Conservation (phyloP, 2,329 filamentous ascomycete genomes). For the Aspergillus sp. region DNA sequence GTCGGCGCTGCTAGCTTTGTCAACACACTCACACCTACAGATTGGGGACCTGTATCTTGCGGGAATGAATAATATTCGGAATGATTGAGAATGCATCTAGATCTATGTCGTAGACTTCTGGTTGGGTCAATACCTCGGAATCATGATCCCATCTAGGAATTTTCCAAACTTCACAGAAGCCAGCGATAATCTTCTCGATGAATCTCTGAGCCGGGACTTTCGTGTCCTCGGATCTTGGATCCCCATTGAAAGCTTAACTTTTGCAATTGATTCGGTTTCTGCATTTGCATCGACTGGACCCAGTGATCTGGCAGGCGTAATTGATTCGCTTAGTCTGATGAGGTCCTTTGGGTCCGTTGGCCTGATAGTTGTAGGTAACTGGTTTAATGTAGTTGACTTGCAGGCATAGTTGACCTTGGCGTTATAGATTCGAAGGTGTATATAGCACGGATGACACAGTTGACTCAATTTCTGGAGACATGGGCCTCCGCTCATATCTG, state of each 20-base stretch:
- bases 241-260: no score
- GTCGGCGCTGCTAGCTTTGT: not conserved
- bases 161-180: constrained; percentile 4
- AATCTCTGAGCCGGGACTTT: constrained; percentile 1
- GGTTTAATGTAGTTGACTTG: no score
- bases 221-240: not conserved
- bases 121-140: not conserved
- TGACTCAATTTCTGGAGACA: not conserved
- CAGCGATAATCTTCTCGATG: constrained; percentile 1
- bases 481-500: not conserved
- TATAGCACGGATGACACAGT: not conserved
- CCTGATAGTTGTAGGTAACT: no score
- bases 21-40: not conserved
- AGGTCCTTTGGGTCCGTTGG: no score
- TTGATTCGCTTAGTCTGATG: no score
- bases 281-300: no score
- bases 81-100: not conserved
- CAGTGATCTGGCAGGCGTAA: no score
- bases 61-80: constrained; percentile 1
- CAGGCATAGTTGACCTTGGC: no score
- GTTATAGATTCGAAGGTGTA: no score
- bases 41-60: not conserved
- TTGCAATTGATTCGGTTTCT: no score
- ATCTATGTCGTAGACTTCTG: not conserved
- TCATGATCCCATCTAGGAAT: not conserved